Evolutionary conservation across 2,329 filamentous ascomycete genomes (phyloP).

Genomic region (Xylaria sp.): DNA sequence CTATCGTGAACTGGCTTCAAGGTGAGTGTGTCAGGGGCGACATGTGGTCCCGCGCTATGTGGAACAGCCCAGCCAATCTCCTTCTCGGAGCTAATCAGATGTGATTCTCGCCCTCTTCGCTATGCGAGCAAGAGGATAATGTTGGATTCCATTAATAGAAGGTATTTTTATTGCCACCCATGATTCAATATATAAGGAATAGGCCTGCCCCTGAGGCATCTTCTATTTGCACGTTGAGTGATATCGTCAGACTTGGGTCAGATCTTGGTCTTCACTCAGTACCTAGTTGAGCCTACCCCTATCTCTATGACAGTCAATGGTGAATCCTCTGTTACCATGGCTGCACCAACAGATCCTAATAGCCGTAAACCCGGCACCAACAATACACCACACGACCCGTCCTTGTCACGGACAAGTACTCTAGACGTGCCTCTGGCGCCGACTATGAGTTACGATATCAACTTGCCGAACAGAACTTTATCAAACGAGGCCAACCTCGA

Average conservation of each 20-base stretch:
- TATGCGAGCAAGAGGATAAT: conserved; percentile 5
- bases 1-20: conserved; percentile 9
- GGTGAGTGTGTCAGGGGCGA: neutral
- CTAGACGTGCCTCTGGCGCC: conserved; percentile 18
- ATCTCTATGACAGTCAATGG: conserved; percentile 2
- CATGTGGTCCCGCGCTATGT: conserved; percentile 12
- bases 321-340: conserved; percentile 18
- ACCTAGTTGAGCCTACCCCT: neutral
- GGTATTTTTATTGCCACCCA: neutral
- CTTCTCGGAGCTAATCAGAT: conserved; percentile 8
- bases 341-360: conserved; percentile 2
- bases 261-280: neutral
- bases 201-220: conserved; percentile 2
- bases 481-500: conserved; percentile 68
- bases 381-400: neutral
- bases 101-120: conserved; percentile 27
- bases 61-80: conserved; percentile 2
- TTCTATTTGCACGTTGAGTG: conserved; percentile 1
- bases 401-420: conserved; percentile 27
- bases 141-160: neutral
- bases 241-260: conserved; percentile 4
- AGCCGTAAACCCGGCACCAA: neutral
- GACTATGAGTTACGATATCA: conserved; percentile 46
- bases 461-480: conserved; percentile 74
- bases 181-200: conserved; percentile 23